Percentiles rank a stretch among this genome's conserved stretches.
These are phyloP conservation scores for Sarcodon aspratus DNA, from an alignment of 768 basidiomycete genomes.

Conservation along the genomic window DNA sequence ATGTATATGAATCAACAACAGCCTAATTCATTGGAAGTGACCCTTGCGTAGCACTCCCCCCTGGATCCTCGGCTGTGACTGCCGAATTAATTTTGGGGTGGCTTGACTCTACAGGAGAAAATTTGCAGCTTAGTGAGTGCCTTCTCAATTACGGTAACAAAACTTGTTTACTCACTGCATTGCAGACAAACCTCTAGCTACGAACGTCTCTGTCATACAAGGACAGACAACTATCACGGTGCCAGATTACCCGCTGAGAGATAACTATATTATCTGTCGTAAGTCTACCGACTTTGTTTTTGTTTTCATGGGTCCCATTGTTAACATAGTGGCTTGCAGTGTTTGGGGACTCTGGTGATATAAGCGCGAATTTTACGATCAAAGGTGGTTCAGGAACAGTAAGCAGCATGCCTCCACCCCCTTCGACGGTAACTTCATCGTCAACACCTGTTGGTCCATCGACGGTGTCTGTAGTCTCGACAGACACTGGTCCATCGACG, in stretches of 20 bases:
- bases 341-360: constrained; percentile 36
- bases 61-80: constrained; percentile 19
- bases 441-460: not conserved
- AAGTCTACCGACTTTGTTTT: constrained; percentile 4
- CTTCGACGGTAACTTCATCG: not conserved
- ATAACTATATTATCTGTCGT: constrained; percentile 39
- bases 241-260: constrained; percentile 21
- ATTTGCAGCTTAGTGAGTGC: constrained; percentile 34
- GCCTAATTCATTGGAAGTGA: not conserved
- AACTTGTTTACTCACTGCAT: not conserved
- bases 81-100: constrained; percentile 37
- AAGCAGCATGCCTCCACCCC: not conserved
- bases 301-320: not conserved
- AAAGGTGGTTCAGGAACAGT: not conserved
- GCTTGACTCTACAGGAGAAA: constrained; percentile 17
- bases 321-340: constrained; percentile 18
- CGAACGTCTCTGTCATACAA: constrained; percentile 24
- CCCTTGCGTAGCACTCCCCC: constrained; percentile 19
- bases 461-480: not conserved
- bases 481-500: not conserved
- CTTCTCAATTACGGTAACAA: not conserved
- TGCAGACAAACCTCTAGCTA: constrained; percentile 32
- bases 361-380: constrained; percentile 16
- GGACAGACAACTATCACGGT: constrained; percentile 29
- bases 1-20: not conserved